Conservation (phyloP, 75 land plant genomes). For the Pinus albicaulis region DNA sequence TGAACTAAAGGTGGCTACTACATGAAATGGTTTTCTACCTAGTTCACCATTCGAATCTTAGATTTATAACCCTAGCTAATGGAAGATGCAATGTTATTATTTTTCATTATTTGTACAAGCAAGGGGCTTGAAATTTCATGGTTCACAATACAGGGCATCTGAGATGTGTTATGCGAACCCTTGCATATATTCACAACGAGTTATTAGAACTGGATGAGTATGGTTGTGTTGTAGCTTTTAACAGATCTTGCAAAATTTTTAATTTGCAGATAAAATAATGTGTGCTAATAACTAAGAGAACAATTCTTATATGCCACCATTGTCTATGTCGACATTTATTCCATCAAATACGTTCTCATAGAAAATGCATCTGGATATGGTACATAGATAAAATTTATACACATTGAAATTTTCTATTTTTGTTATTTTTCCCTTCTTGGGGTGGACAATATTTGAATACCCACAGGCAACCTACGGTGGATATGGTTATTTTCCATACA, state of each 20-base stretch:
- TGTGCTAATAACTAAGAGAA: constrained; percentile 23
- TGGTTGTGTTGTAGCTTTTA: constrained; percentile 55
- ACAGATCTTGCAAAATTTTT: constrained; percentile 43
- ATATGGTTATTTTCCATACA: constrained; percentile 64
- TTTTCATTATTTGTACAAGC: constrained; percentile 39
- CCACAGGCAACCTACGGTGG: constrained; percentile 72
- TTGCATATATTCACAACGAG: constrained; percentile 17
- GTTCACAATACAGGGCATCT: constrained; percentile 71
- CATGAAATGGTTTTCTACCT: too few relatives aligned
- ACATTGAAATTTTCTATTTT: neutral
- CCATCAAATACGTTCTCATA: constrained; percentile 66
- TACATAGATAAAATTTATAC: constrained; percentile 5
- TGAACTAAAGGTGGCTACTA: too few relatives aligned
- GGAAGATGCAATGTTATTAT: neutral
- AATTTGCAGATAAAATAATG: constrained; percentile 28
- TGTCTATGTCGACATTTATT: constrained; percentile 56
- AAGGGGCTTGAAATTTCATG: constrained; percentile 59
- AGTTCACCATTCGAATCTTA: too few relatives aligned
- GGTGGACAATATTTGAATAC: constrained; percentile 46
- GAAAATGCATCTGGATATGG: constrained; percentile 58
- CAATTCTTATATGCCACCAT: constrained; percentile 38
- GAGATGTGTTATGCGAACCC: constrained; percentile 68
- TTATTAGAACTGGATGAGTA: constrained; percentile 36
- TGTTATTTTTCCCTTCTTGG: too few relatives aligned
- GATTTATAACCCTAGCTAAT: too few relatives aligned